Base-by-base conservation (phyloP, 495 filamentous ascomycete species). In the Xylaria castorea region DNA sequence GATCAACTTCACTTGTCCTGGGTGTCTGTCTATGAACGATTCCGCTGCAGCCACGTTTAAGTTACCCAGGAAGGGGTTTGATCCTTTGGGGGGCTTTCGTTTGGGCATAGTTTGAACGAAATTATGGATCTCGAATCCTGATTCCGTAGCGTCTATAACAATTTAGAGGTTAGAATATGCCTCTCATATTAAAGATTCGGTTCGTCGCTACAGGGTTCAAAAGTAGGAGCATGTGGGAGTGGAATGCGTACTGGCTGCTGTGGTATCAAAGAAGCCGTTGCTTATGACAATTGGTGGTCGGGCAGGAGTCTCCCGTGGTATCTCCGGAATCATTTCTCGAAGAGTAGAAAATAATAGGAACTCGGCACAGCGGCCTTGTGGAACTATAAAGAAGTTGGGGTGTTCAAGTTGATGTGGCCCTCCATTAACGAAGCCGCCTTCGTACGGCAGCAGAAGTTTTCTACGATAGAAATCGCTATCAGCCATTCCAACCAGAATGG, bases 261-360 rank as follows among this genome's bases (percentile, higher is more conserved):
- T 72, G 1, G 70, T 72, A 38, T 72, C 70, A 34, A 72, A 72
- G 46, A 72, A 72, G 4, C 70, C 70, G 27, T 72, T 72, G 53
- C 70, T 66, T n/a, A 61, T 61, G 18, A 66, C 36, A 11, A 72
- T 46, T 14, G 53, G 34, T 36, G 42, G 42, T 14, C 1, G 8
- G 5, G 7, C 2, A 9, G 2, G 5, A 32, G 30, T 22, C 22
- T 1, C 25, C 12, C 5, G 36, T 1, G 38, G 50, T 6, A 11
- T n/a, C 6, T 64, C 46, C 16, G 14, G 1, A 3, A 58, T 66
- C 6, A 72, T 34, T 7, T 66, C 53, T 32, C 8, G 40, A 5
- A 66, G 38, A 4, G 62, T 66, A 2, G 61, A 58, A 25, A 72
- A 72, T 22, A 72, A 48, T 8, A 72, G 51, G 51, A 58, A 66